A percentile compares a stretch with the other conserved stretches of the same genome.
Evolutionary conservation across 164 flowering plant genomes (phyloP).

Genomic region (Macadamia integrifolia): DNA sequence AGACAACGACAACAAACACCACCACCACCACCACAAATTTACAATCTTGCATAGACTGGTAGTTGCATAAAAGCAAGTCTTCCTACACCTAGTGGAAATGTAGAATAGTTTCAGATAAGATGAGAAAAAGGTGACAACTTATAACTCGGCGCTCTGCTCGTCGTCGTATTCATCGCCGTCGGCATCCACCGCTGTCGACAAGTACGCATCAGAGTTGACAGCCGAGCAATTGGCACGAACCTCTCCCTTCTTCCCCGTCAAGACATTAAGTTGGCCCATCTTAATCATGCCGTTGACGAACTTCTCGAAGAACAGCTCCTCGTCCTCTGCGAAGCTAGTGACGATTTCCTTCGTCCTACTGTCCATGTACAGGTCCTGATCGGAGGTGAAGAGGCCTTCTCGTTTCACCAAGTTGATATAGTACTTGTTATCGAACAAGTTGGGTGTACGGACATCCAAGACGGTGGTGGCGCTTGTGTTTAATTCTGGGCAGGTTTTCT

Average conservation of each 20-base stretch:
- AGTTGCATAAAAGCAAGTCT: no score
- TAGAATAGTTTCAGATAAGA: no score
- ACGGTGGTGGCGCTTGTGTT: conserved; percentile 4
- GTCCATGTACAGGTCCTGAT: conserved; percentile 22
- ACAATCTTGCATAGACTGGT: no score
- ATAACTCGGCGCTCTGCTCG: not conserved
- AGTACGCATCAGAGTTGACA: not conserved
- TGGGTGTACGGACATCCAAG: conserved; percentile 17
- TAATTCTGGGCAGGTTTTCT: conserved; percentile 12
- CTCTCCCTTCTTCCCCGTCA: conserved; percentile 14
- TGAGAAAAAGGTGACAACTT: not conserved
- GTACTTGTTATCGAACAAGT: conserved; percentile 25
- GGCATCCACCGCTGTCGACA: not conserved
- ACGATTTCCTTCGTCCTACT: conserved; percentile 16
- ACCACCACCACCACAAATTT: no score
- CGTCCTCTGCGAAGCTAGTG: conserved; percentile 13
- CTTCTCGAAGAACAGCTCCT: conserved; percentile 10
- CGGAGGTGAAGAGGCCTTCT: conserved; percentile 25
- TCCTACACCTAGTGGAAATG: no score
- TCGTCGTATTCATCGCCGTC: not conserved
- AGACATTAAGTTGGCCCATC: conserved; percentile 10
- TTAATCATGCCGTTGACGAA: conserved; percentile 11
- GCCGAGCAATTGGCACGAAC: conserved; percentile 9
- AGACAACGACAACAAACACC: no score
- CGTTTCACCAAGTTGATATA: conserved; percentile 21